Percentiles rank a stretch among this genome's conserved stretches.
phyloP scores from a whole-genome alignment of 352 stramenopile genomes.

The Globisporangium canariense region DNA sequence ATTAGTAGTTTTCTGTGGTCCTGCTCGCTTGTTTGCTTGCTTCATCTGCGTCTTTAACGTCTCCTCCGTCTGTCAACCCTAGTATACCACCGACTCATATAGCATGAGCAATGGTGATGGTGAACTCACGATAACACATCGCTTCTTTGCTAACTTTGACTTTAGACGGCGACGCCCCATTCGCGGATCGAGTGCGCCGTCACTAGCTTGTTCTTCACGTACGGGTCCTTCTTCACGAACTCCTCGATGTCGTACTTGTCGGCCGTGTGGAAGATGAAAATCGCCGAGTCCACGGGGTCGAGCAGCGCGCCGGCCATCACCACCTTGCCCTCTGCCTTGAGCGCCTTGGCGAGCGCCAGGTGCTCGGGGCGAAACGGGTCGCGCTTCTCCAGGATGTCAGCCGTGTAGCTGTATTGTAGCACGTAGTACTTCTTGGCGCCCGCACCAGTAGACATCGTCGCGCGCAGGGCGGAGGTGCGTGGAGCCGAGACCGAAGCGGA shows the following conservation, averaged over 20 bases:
- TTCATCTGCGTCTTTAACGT: neutral
- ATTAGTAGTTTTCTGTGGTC: neutral
- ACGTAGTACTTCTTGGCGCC: conserved; percentile 65
- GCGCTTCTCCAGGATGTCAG: conserved; percentile 73
- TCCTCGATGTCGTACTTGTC: conserved; percentile 57
- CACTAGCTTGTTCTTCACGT: conserved; percentile 73
- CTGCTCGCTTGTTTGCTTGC: neutral
- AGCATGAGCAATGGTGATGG: neutral
- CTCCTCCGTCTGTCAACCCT: neutral
- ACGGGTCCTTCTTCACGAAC: conserved; percentile 66
- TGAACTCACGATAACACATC: neutral
- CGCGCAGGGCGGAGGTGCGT: conserved; percentile 10
- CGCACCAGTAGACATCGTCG: conserved; percentile 35
- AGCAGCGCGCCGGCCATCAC: conserved; percentile 72
- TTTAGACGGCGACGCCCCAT: conserved; percentile 66
- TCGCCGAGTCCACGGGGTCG: conserved; percentile 50
- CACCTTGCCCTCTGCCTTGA: conserved; percentile 56
- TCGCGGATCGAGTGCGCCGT: conserved; percentile 63
- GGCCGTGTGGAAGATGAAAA: conserved; percentile 63
- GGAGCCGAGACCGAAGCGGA: neutral
- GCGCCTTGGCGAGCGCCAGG: conserved; percentile 40
- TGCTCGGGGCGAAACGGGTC: conserved; percentile 65
- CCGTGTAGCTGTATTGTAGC: conserved; percentile 69
- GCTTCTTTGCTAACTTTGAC: too few species aligned
- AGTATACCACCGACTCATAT: neutral